Percentiles rank a stretch among this genome's conserved stretches.
Conservation (phyloP, 306 rosid species). For the Begonia masoniana region DNA sequence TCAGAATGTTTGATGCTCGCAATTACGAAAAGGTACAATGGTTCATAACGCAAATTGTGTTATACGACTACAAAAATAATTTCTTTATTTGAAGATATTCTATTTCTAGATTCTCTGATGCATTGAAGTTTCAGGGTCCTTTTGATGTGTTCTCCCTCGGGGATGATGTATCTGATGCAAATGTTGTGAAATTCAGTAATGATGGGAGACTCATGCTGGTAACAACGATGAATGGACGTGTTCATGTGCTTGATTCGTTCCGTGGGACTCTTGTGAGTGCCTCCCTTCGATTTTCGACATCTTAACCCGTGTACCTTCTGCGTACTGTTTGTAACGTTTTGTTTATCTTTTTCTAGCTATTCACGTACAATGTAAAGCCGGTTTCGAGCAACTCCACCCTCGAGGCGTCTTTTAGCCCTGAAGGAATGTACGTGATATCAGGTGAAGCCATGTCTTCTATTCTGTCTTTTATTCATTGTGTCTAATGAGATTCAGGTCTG, state of each 20-base stretch:
- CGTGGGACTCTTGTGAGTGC: slow-evolving; percentile 81
- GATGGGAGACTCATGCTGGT: slow-evolving; percentile 89
- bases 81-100: neutral
- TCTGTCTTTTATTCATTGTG: no score
- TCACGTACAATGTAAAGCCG: slow-evolving; percentile 64
- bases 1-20: slow-evolving; percentile 89
- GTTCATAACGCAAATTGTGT: slow-evolving; percentile 4
- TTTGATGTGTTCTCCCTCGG: slow-evolving; percentile 85
- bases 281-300: slow-evolving; percentile 2
- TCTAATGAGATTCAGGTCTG: no score
- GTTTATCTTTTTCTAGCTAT: slow-evolving; percentile 34
- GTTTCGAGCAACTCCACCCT: slow-evolving; percentile 67
- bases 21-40: slow-evolving; percentile 69
- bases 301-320: neutral
- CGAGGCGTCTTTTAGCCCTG: slow-evolving; percentile 97
- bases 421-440: slow-evolving; percentile 90
- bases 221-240: slow-evolving; percentile 73
- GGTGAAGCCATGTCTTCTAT: slow-evolving; percentile 24
- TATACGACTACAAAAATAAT: no score
- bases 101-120: slow-evolving; percentile 8
- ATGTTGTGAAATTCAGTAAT: slow-evolving; percentile 85
- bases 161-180: slow-evolving; percentile 86
- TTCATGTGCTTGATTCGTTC: slow-evolving; percentile 89
- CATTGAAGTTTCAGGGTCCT: slow-evolving; percentile 57
- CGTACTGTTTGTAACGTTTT: slow-evolving; percentile 5